Base-by-base conservation (phyloP, 2,329 filamentous ascomycete genomes). In the Ploettnerulaceae sp. region DNA sequence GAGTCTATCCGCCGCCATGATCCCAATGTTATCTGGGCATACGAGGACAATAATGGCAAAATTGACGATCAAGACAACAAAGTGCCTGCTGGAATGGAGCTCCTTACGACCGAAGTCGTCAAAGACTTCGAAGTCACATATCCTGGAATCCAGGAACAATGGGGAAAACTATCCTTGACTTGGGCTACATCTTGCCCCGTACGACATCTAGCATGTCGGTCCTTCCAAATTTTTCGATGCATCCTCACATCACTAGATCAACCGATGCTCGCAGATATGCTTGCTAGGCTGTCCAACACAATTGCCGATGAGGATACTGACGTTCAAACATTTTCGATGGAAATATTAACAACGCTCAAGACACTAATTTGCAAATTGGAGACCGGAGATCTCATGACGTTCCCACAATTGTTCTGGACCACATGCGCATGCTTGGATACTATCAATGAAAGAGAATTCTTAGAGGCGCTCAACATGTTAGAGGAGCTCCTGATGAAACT, bases 141-240 rank as follows among this genome's bases (percentile, higher is more conserved):
- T 60, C 89, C 90, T 3, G 82, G 85, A 1, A 84, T 98, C 53
- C 89, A 89, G 59, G 89, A 95, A 57, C 79, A 91, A 42, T 97
- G 91, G 91, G 89, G 86, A 6, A 86, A 88, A 54, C 76, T 95
- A 24, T 91, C 91, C 0, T 71, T 98, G 52, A 89, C 85, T 8
- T 98, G 93, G 93, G 94, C 93, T 7, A 97, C 93, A 0, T 95
- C 90, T 3, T 98, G 94, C 63, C 89, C 93, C 0, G 94, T 98
- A 4, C 77, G 91, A 38, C 93, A 98, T 69, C 73, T 98, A 41
- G 93, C 93, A 2, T 98, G 94, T 63, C 84, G 93, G 21, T 98
- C 94, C 0, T 97, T 98, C 67, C 94, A 98, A 63, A 85, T 98
- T 8, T 98, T 96, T 69, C 79, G 93, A 24, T 97, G 91, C 63